Conservation (phyloP, 805 yeast species). For the Lachancea kluyveri region DNA sequence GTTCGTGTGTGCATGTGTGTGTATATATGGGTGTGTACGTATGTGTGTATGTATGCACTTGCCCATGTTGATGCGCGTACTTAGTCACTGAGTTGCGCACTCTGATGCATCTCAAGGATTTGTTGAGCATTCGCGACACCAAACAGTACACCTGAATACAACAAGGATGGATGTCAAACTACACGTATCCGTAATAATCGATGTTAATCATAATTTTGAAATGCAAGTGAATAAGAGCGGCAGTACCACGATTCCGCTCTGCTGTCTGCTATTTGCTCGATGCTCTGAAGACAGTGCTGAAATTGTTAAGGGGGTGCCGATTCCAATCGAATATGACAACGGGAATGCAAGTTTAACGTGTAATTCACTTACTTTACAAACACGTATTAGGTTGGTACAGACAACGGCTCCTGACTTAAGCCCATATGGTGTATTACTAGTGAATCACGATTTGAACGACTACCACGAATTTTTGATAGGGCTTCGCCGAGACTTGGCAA, state of each 20-base stretch:
- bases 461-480: not conserved
- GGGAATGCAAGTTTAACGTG: not conserved
- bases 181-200: too few relatives aligned
- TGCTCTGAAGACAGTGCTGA: not conserved
- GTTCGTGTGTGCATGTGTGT: too few relatives aligned
- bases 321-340: conserved; percentile 1
- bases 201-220: conserved; percentile 5
- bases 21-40: too few relatives aligned
- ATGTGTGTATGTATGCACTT: too few relatives aligned
- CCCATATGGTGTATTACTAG: conserved; percentile 3
- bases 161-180: too few relatives aligned
- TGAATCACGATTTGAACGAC: not conserved
- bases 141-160: too few relatives aligned
- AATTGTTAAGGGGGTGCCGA: not conserved
- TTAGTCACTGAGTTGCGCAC: too few relatives aligned
- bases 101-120: too few relatives aligned
- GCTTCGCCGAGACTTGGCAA: not conserved
- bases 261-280: conserved; percentile 4
- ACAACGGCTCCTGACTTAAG: conserved; percentile 1
- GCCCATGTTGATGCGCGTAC: too few relatives aligned
- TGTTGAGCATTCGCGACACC: too few relatives aligned
- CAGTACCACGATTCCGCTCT: not conserved
- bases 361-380: not conserved
- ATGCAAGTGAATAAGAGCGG: not conserved
- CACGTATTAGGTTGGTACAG: conserved; percentile 1